Evolutionary conservation across 2,329 filamentous ascomycete genomes (phyloP).

Genomic region (Coleophoma eucalyptorum): DNA sequence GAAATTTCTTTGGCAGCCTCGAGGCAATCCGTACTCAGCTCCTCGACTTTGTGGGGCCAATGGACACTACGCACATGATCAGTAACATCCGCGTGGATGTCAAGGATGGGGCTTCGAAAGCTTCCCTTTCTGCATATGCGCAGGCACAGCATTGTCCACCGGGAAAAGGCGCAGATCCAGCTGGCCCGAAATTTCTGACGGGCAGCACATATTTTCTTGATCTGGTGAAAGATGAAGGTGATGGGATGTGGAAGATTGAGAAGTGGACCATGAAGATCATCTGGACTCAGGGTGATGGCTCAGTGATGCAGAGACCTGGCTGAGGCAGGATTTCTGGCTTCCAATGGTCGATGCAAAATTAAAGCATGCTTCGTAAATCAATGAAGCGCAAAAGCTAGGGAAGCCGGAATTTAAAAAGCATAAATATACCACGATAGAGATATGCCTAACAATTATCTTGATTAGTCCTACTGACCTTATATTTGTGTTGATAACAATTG

Average conservation of each 20-base stretch:
- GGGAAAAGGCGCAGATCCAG: slow-evolving; percentile 22
- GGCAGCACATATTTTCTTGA: slow-evolving; percentile 27
- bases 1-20: slow-evolving; percentile 4
- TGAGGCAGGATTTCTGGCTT: too few species aligned
- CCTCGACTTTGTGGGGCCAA: slow-evolving; percentile 14
- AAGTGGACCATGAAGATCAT: slow-evolving; percentile 24
- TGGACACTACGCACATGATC: slow-evolving; percentile 27
- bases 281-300: slow-evolving; percentile 27
- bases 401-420: too few species aligned
- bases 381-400: too few species aligned
- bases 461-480: too few species aligned
- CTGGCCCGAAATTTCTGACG: slow-evolving; percentile 17
- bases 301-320: slow-evolving; percentile 1
- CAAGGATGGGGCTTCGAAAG: slow-evolving; percentile 20
- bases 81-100: slow-evolving; percentile 26
- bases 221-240: slow-evolving; percentile 22
- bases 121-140: slow-evolving; percentile 20
- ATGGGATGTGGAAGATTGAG: slow-evolving; percentile 31
- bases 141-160: slow-evolving; percentile 24
- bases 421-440: too few species aligned
- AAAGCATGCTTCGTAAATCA: too few species aligned
- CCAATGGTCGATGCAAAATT: too few species aligned
- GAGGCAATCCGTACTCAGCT: slow-evolving; percentile 8
- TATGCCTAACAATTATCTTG: too few species aligned
- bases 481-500: too few species aligned